Evolutionary conservation across 2,329 filamentous ascomycete species (phyloP), one percentile per base, ranked within the genome.

Genomic region (Chrysosporium queenslandicum): DNA sequence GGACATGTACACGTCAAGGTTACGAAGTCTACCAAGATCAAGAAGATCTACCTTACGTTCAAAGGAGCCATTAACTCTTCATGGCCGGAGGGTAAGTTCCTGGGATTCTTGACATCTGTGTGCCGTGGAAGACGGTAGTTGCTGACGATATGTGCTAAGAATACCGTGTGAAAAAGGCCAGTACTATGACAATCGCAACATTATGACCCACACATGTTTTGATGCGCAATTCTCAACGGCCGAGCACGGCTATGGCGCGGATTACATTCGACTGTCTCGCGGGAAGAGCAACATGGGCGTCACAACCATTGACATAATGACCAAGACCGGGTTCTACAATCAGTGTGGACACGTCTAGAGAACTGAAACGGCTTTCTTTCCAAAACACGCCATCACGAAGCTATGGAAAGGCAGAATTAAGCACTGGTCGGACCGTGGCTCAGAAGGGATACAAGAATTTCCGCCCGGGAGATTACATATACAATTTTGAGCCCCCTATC

Each of bases 201-300:
- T 97, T 55, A 84, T 94, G 68, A 91, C 86, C 37, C 90, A 96
- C 63, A 91, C 82, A 16, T 82, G 88, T 65, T 98, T 96, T 75
- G 94, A 96, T 74, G 55, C 65, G 57, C 77, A 81, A 57, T 80
- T 81, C 57, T 71, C 75, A 56, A 71, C 74, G 55, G 78, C 80
- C 3, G 77, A 83, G 60, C 73, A 74, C 52, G 75, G 79, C 27
- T 80, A 82, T 42, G 79, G 81, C 16, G 81, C 82, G 21, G 80
- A 85, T 64, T 75, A 76, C 54, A 78, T 82, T 25, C 77, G 81
- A 53, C 67, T 83, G 20, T 72, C 75, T 55, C 77, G 75, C 59
- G 8, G 55, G 61, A 14, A 62, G 59, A 9, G 68, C 66, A 52
- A 65, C 66, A 29, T 62, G 57, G 11, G 61, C 65, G 12, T 64